Base-by-base conservation (phyloP, 176 grass and related monocot genomes). In the Rhipidocladum racemiflorum region DNA sequence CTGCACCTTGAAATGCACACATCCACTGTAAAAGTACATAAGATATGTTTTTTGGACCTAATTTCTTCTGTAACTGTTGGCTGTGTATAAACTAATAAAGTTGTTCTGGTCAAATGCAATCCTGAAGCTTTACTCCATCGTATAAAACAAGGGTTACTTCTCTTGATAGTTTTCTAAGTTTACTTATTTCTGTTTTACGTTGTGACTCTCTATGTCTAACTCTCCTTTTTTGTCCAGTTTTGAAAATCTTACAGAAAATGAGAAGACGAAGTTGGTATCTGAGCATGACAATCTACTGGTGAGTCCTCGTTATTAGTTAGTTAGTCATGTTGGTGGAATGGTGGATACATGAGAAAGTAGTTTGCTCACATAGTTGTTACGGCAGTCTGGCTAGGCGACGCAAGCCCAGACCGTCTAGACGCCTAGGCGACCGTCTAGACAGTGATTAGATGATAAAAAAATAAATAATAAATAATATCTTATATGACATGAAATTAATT, bases 221-320 rank as follows among this genome's bases (percentile, higher is more conserved):
- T 13, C n/a, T 55, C 20, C 5, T 13, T 88, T 88, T 89, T 80
- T 85, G 17, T 81, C 65, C 80, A 98, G 96, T 67, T 90, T 90
- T 70, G 96, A 95, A 73, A 76, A 79, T 54, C 59, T 88, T 70
- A 53, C 81, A 55, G 55, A 79, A 51, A 72, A 88, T 73, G 69
- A 87, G 72, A 84, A 93, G 74, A 81, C 84, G 34, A 82, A 64
- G 65, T 74, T 98, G 30, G 74, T 87, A 17, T 79, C 88, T 69
- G 89, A 91, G 69, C 87, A 83, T 66, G 54, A 56, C 29, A 55
- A 74, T 85, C 70, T 91, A 38, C 77, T 89, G 89, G 92, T 94
- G 48, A 77, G 87, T 85, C 18, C 40, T 73, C 67, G 34, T 82
- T 86, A 34, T 66, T 38, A 65, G 61, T 66, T 38, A 65, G 61